Evolutionary conservation across 768 basidiomycete genomes (phyloP), one percentile per base, ranked within the genome.

Genomic region (Fibroporia radiculosa): DNA sequence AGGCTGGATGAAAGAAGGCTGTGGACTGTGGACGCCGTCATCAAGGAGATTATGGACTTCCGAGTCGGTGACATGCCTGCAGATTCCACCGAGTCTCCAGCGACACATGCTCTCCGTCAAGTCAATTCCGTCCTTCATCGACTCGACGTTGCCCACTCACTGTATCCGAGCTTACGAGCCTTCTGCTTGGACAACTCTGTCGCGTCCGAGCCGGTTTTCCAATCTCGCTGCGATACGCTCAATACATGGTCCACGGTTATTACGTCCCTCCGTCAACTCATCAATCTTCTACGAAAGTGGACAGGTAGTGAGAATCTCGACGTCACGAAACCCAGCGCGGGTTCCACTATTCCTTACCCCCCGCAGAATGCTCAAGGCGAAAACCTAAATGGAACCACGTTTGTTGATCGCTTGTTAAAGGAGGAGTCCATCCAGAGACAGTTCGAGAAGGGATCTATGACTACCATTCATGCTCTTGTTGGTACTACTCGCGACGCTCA

Each of bases 401-500:
- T 98, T 62, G 84, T 97, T 26, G 96, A 97, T 61, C 80, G 92
- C 23, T 69, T 97, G 20, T 73, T 96, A 47, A 97, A 98, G 62
- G 95, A 98, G 63, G 95, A 98, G 56, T 84, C 84, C n/a, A 82
- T 98, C 57, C 88, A 93, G 63, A 77, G 84, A 49, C 92, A 89
- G 7, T 97, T 99, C 62, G 91, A 93, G 63, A 91, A 86, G 54
- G 84, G 86, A 12, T 89, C 86, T 52, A 73, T 92, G 55, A 81
- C 80, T 31, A 91, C 88, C n/a, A 78, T 95, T 6, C 85, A 92
- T 61, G 70, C 80, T 12, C 85, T 93, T 55, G 80, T 98, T 42
- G 81, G 83, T 29, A 78, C 82, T 42, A 88, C 91, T 53, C 87
- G 92, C 47, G 80, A 85, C 35, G 85, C 90, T 0, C 87, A 95